Base-by-base conservation (phyloP, 805 yeast species). In the Wickerhamiella hasegawae region DNA sequence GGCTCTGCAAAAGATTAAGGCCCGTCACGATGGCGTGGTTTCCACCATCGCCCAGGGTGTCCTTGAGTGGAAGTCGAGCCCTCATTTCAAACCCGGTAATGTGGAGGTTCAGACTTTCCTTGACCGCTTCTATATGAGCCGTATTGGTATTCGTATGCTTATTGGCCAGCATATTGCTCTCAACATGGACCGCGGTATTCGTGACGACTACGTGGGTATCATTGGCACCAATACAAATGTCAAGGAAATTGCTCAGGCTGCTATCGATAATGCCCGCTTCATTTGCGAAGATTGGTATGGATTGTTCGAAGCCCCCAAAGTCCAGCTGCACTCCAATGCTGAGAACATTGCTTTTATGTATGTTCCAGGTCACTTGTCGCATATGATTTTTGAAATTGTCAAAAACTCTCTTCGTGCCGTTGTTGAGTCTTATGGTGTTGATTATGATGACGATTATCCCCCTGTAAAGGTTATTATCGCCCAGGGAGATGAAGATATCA, bases 121-220 rank as follows among this genome's bases (percentile, higher is more conserved):
- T 42, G 95, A 84, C 58, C 57, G 90, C 22, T 83, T 83, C 52
- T 83, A 84, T 61, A 75, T 83, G 84, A 75, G 83, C 35, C 66
- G 94, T 39, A 84, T 84, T 42, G 95, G 95, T 2, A 84, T 84
- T 41, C 68, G 95, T 44, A 84, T 84, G 92, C 66, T 83, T 28
- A 80, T 83, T 49, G 95, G 94, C n/a, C 95, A 83, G 59, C 93
- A 83, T 48, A 76, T 83, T 44, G 87, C 94, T 1, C 65, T 83
- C 34, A 76, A 73, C 58, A 68, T 69, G 63, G 74, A 76, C 32
- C 78, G 77, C 15, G 64, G 68, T 18, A 46, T 55, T 27, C 55
- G 65, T 15, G 66, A 65, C 24, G 75, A 81, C 52, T 84, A 78
- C 54, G 94, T 83, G 26, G 94, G 95, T 3, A 82, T 84, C 39